phyloP scores from a whole-genome alignment of 805 yeast genomes.

The Diddensiella caesifluorescens region DNA sequence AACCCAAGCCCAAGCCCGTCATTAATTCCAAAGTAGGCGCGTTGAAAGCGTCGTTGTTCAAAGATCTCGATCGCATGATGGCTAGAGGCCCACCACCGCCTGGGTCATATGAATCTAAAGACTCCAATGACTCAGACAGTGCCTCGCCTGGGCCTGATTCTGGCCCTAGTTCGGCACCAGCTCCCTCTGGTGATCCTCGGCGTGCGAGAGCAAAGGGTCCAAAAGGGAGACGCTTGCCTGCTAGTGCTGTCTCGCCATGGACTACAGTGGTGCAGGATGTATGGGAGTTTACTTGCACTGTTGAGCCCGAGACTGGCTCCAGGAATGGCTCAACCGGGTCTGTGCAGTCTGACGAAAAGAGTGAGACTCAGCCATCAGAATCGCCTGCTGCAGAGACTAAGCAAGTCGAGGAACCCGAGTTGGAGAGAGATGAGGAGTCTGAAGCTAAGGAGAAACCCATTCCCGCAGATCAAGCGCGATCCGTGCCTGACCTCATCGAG shows the following conservation, averaged over 20 bases:
- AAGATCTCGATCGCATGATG: constrained; percentile 20
- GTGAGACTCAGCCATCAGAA: too few species aligned
- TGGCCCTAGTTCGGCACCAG: background rate
- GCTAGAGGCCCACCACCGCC: constrained; percentile 23
- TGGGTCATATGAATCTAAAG: constrained; percentile 11
- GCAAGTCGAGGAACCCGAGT: too few species aligned
- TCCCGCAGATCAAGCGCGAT: too few species aligned
- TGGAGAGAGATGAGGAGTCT: too few species aligned
- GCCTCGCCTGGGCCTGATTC: background rate
- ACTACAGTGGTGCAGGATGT: constrained; percentile 17
- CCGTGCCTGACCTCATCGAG: too few species aligned
- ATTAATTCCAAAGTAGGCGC: constrained; percentile 22
- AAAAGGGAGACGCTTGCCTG: constrained; percentile 29
- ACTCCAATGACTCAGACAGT: constrained; percentile 4
- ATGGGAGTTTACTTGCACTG: constrained; percentile 19
- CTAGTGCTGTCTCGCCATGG: constrained; percentile 25
- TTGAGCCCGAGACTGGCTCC: constrained; percentile 6
- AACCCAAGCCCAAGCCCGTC: constrained; percentile 23
- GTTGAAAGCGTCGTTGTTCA: constrained; percentile 22
- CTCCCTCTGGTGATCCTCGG: constrained; percentile 7
- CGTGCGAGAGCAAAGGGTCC: constrained; percentile 30
- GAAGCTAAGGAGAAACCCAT: too few species aligned
- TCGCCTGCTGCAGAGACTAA: too few species aligned
- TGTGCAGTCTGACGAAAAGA: constrained; percentile 1
- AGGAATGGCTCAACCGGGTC: too few species aligned